Base-by-base conservation (phyloP, 257 asterid genomes). In the Scutellaria baicalensis region DNA sequence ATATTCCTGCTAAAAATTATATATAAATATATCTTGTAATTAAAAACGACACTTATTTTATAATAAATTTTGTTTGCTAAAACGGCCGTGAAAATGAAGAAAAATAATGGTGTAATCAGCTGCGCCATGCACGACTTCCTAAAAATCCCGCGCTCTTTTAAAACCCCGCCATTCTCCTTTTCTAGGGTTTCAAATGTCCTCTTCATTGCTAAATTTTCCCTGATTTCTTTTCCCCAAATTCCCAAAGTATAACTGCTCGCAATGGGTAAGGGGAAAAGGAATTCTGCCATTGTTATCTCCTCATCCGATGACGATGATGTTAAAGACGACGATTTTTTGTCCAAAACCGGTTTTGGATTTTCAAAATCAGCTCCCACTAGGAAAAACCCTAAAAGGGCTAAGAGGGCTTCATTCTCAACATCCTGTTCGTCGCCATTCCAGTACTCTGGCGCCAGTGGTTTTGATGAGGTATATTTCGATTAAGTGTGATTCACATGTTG, bases 191-290 rank as follows among this genome's bases (percentile, higher is more conserved):
- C 56, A 14, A 58, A 69, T 2, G 1, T 27, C 33, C 36, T 20
- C 38, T 23, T 51, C 50, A n/a, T 39, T 61, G 12, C 21, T 44
- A 16, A 35, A 21, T n/a, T 52, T 21, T 45, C 12, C 48, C 62
- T 4, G 18, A 40, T 8, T 13, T 57, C 47, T 45, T 11, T 44
- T 39, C 62, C 23, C 21, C 49, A 31, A 59, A 43, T n/a, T 44
- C 20, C 50, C 47, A 10, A 8, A 63, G 31, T 27, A 27, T 27
- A 27, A 10, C 27, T 38, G 39, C 39, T 5, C 40, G 13, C n/a
- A 56, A 88, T 86, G 98, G 88, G 85, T 68, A 92, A 75, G 79
- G 82, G 78, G 59, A 93, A 88, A 77, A 71, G 97, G 81, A 85
- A 72, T 40, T 65, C 77, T 1, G 23, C 82, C 57, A 38, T 85